Percentiles rank a stretch among this genome's conserved stretches.
Conservation (phyloP, 1,139 yeast genomes). For the Candida tetrigidarum region DNA sequence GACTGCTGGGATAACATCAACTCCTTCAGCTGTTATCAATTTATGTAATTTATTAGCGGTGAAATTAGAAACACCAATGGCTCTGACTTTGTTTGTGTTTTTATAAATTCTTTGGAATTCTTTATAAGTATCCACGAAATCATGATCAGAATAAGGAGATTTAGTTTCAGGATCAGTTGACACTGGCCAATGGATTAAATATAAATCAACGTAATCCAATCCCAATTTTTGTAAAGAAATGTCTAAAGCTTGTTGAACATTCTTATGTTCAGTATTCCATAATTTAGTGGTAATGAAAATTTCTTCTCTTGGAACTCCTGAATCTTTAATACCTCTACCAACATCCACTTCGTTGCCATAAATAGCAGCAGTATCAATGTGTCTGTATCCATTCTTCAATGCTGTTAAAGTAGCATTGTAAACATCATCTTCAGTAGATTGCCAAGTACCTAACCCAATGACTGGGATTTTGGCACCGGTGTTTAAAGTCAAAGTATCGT, state of each 20-base stretch:
- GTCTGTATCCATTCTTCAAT: constrained; percentile 71
- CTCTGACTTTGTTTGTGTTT: constrained; percentile 56
- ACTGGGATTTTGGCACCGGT: constrained; percentile 69
- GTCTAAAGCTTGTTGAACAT: constrained; percentile 62
- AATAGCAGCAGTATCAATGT: constrained; percentile 77
- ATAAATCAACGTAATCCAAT: constrained; percentile 81
- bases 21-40: constrained; percentile 49
- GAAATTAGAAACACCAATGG: constrained; percentile 68
- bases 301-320: constrained; percentile 71
- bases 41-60: constrained; percentile 49
- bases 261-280: constrained; percentile 69
- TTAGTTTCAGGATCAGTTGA: constrained; percentile 42
- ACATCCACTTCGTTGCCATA: constrained; percentile 71
- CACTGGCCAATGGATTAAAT: constrained; percentile 88
- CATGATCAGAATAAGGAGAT: constrained; percentile 46
- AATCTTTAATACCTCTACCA: constrained; percentile 66
- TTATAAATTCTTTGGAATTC: constrained; percentile 62
- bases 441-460: constrained; percentile 84
- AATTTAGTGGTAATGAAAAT: constrained; percentile 81
- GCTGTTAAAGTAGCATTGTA: constrained; percentile 66
- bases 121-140: constrained; percentile 70
- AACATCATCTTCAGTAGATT: constrained; percentile 59
- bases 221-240: constrained; percentile 67
- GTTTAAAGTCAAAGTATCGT: constrained; percentile 49
- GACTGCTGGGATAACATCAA: constrained; percentile 49